phyloP scores from a whole-genome alignment of 2,329 filamentous ascomycete genomes.

The Colletotrichum tamarilloi region DNA sequence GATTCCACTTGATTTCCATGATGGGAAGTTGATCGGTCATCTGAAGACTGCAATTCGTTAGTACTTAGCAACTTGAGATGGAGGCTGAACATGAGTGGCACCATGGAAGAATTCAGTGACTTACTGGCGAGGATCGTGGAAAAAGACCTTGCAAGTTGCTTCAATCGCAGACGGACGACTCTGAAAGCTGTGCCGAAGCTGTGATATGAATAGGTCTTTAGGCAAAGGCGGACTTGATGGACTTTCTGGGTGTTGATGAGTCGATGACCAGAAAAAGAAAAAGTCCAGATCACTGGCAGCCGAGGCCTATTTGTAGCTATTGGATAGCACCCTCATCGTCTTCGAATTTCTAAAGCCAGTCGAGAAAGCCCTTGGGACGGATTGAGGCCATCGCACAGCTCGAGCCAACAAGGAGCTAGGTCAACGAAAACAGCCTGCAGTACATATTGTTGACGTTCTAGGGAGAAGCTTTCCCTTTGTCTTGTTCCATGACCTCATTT shows the following conservation, averaged over 20 bases:
- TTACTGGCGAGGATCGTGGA: no score
- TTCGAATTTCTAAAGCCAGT: fast-evolving
- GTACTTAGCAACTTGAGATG: no score
- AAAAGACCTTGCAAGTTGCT: background rate
- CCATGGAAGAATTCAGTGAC: no score
- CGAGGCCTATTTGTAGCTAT: background rate
- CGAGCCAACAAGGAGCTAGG: background rate
- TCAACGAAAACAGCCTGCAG: background rate
- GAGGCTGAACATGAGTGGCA: no score
- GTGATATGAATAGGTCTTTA: no score
- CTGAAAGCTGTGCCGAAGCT: background rate
- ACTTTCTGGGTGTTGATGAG: background rate
- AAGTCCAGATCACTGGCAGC: background rate
- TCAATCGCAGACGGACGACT: background rate
- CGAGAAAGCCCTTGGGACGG: background rate
- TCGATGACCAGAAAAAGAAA: background rate
- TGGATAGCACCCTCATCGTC: background rate
- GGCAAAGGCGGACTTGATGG: no score
- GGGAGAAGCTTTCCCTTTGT: background rate
- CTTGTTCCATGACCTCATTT: background rate
- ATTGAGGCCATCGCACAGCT: background rate
- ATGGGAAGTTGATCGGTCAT: no score
- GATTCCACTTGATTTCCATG: no score
- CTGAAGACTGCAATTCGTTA: no score
- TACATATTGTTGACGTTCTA: background rate